Conservation (phyloP, 306 rosid species). For the Cyamopsis tetragonoloba region DNA sequence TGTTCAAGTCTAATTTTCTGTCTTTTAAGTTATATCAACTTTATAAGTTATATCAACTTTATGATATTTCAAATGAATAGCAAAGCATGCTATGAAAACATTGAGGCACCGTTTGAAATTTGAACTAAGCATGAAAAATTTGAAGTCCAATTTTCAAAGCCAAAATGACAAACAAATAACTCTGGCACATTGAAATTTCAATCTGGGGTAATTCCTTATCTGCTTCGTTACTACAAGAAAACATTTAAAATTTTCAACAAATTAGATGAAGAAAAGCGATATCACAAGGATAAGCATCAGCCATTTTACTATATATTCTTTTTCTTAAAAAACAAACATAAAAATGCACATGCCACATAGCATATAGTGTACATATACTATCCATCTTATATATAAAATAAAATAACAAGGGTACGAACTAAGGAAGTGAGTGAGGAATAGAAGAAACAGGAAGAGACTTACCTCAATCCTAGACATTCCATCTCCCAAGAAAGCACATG, state of each 20-base stretch:
- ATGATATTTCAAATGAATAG: neutral
- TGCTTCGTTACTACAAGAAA: neutral
- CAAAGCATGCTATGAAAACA: neutral
- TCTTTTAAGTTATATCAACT: neutral
- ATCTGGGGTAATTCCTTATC: neutral
- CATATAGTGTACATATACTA: too few species aligned
- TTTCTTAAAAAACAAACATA: too few species aligned
- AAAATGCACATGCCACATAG: too few species aligned
- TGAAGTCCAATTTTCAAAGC: slow-evolving; percentile 6
- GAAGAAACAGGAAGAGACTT: slow-evolving; percentile 23
- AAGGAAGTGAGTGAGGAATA: neutral
- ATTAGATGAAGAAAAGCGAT: neutral
- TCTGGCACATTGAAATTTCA: neutral
- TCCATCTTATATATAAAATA: neutral
- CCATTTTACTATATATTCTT: neutral
- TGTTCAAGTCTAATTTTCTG: neutral
- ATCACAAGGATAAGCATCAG: neutral
- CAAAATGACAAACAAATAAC: neutral
- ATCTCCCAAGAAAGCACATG: slow-evolving; percentile 97
- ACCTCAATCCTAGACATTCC: slow-evolving; percentile 97
- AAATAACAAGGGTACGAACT: neutral
- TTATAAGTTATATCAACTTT: neutral
- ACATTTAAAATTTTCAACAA: neutral
- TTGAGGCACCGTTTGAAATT: neutral
- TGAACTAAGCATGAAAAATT: neutral